Evolutionary conservation across 2,329 filamentous ascomycete genomes (phyloP).

Genomic region (Botrytis fragariae): DNA sequence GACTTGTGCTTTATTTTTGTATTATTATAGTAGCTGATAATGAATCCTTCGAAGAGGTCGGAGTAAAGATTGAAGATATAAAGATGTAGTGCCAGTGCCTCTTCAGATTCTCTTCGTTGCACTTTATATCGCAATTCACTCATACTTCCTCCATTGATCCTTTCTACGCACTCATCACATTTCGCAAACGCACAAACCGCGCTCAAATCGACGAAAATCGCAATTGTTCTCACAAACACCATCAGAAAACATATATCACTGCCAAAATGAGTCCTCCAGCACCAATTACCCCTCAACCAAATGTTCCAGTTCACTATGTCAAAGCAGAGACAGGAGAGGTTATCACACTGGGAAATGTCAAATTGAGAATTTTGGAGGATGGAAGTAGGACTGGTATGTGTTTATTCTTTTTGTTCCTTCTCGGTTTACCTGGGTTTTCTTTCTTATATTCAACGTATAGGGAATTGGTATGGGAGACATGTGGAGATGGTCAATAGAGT

Average conservation of each 20-base stretch:
- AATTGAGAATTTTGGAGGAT: conserved; percentile 5
- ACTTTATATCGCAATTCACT: neutral
- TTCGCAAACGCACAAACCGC: too few relatives aligned
- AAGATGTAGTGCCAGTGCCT: neutral
- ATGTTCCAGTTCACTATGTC: neutral
- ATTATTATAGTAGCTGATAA: neutral
- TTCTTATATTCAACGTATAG: too few relatives aligned
- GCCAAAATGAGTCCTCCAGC: neutral
- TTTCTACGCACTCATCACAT: too few relatives aligned
- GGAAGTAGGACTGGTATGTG: conserved; percentile 1
- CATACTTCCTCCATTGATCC: neutral
- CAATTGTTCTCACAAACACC: neutral
- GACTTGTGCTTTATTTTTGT: neutral
- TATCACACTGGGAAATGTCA: neutral
- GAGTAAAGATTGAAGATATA: neutral
- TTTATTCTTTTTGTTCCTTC: neutral
- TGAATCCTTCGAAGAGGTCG: neutral
- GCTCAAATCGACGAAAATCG: too few relatives aligned
- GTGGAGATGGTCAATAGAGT: neutral
- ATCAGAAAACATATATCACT: too few relatives aligned
- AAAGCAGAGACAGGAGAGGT: conserved; percentile 4
- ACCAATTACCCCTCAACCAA: neutral
- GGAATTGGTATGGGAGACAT: fast-evolving
- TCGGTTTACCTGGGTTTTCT: too few relatives aligned
- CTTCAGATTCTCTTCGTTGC: fast-evolving